phyloP scores from a whole-genome alignment of 1,284 basidiomycete genomes.

The Puccinia horiana region DNA sequence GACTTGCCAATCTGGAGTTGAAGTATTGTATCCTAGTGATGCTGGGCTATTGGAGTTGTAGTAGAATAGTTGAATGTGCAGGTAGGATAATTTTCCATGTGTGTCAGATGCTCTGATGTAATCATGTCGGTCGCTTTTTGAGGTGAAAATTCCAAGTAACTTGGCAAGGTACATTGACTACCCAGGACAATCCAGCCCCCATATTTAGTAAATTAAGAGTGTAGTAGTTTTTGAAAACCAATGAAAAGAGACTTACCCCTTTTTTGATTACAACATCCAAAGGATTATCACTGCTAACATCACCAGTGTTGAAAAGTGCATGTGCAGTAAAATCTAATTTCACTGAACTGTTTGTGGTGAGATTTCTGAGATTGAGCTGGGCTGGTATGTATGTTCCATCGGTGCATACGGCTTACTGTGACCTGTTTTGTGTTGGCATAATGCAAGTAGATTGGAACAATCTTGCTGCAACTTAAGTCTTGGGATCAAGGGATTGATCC shows the following conservation, averaged over 20 bases:
- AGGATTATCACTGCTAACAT: neutral
- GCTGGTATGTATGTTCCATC: neutral
- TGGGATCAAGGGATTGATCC: neutral
- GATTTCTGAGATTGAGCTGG: neutral
- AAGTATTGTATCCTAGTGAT: neutral
- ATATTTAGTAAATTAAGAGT: neutral
- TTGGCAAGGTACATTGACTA: neutral
- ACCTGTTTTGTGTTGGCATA: neutral
- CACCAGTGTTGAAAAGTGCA: neutral
- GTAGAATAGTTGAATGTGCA: neutral
- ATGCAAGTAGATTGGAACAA: neutral
- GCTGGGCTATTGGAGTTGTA: neutral
- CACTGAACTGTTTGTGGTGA: neutral
- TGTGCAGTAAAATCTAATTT: neutral
- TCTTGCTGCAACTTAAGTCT: constrained; percentile 9
- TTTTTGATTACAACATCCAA: neutral
- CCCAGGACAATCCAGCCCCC: too few species aligned
- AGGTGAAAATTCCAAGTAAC: neutral
- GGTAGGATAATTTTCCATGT: neutral
- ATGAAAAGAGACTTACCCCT: neutral
- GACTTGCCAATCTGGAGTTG: neutral
- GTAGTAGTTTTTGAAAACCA: too few species aligned
- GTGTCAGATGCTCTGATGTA: neutral
- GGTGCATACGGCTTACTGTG: neutral
- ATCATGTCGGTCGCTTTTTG: neutral